A percentile compares a stretch with the other conserved stretches of the same genome.
Conservation (phyloP, 2,329 filamentous ascomycete species). For the Didymellaceae sp. region DNA sequence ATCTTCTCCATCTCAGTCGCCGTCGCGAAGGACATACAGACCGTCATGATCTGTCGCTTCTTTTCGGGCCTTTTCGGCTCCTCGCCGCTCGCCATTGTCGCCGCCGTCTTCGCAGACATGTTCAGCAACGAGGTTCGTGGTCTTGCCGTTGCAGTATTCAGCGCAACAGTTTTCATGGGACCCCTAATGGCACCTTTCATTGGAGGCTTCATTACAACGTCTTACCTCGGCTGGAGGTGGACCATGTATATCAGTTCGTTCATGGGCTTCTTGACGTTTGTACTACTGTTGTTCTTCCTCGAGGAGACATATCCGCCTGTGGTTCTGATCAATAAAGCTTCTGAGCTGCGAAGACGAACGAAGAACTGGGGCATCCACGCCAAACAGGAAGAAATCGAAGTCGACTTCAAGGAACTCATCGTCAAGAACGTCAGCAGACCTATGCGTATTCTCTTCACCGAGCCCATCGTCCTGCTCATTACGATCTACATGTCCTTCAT, state of each 20-base stretch:
- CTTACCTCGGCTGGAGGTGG: conserved; percentile 61
- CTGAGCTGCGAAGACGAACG: conserved; percentile 61
- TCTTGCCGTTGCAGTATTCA: conserved; percentile 57
- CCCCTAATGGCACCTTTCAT: conserved; percentile 62
- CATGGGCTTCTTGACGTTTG: conserved; percentile 61
- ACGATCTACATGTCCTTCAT: conserved; percentile 55
- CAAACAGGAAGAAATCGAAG: conserved; percentile 62
- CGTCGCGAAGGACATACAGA: conserved; percentile 60
- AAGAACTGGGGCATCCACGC: conserved; percentile 68
- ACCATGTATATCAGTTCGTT: conserved; percentile 61
- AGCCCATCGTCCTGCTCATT: conserved; percentile 57
- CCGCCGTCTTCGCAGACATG: conserved; percentile 64
- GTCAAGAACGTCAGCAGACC: conserved; percentile 61
- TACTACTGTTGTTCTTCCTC: conserved; percentile 60
- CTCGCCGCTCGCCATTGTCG: conserved; percentile 59
- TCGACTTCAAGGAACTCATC: conserved; percentile 58
- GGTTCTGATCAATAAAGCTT: conserved; percentile 63
- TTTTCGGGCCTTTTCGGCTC: conserved; percentile 62
- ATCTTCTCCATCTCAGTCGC: conserved; percentile 59
- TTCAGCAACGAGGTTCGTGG: conserved; percentile 56
- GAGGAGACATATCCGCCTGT: conserved; percentile 65
- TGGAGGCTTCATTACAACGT: conserved; percentile 60
- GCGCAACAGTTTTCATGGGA: conserved; percentile 52
- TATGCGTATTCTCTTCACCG: conserved; percentile 56
- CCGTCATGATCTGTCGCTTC: conserved; percentile 60